phyloP scores from a whole-genome alignment of 495 filamentous ascomycete species.

The Clavariopsis aquatica region DNA sequence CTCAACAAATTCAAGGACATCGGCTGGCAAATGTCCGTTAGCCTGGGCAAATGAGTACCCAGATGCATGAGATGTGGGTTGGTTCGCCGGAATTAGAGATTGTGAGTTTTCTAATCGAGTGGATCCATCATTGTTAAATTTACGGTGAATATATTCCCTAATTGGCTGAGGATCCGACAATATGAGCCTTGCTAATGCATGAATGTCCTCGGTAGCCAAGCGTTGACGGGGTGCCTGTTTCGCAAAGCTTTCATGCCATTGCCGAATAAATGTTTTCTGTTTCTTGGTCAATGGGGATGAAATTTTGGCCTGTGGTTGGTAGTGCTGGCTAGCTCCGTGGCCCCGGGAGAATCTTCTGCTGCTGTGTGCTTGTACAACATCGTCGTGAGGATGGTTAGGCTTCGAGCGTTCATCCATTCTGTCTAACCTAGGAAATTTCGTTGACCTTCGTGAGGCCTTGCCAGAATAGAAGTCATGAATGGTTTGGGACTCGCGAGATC shows the following conservation, averaged over 20 bases:
- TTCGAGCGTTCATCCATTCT: background rate
- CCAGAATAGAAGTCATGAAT: background rate
- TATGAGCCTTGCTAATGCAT: slow-evolving; percentile 24
- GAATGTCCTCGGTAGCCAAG: slow-evolving; percentile 17
- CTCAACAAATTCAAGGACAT: slow-evolving; percentile 18
- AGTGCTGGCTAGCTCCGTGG: background rate
- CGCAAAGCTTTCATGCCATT: slow-evolving; percentile 15
- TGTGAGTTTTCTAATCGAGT: background rate
- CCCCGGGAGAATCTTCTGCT: background rate
- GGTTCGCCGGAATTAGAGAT: background rate
- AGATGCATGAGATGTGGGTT: background rate
- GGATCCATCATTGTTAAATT: background rate
- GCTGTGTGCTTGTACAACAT: background rate
- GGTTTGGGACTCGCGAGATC: background rate
- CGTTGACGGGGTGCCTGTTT: background rate
- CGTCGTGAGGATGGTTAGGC: background rate
- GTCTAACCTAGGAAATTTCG: background rate
- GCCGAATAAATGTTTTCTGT: slow-evolving; percentile 23
- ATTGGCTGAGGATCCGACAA: slow-evolving; percentile 9
- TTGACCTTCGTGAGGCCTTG: background rate
- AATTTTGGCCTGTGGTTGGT: background rate
- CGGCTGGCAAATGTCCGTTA: slow-evolving; percentile 16
- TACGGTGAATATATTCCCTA: slow-evolving; percentile 17
- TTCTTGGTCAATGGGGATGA: slow-evolving; percentile 1
- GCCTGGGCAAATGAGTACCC: slow-evolving; percentile 17